phyloP scores from a whole-genome alignment of 202 grass and related monocot species.

The Brachypodium distachyon region DNA sequence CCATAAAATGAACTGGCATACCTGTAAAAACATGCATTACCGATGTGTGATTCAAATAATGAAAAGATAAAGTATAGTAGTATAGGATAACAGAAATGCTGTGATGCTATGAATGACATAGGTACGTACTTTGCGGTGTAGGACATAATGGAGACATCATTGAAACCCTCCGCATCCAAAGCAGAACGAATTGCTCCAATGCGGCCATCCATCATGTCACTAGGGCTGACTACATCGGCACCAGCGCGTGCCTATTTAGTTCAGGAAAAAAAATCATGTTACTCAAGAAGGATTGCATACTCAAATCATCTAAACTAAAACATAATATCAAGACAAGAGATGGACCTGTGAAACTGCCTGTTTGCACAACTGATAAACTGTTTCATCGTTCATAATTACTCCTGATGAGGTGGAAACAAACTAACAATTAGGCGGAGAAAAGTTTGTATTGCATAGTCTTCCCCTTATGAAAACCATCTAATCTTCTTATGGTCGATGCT shows the following conservation, averaged over 20 bases:
- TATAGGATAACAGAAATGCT: not conserved
- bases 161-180: conserved; percentile 88
- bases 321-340: conserved; percentile 13
- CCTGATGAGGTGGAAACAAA: conserved; percentile 39
- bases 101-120: not conserved
- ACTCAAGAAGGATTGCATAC: not conserved
- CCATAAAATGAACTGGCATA: conserved; percentile 99
- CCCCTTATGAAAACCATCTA: not conserved
- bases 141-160: conserved; percentile 98
- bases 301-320: not conserved
- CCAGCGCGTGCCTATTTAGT: conserved; percentile 78
- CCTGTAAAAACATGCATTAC: conserved; percentile 28
- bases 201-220: conserved; percentile 99
- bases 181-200: conserved; percentile 81
- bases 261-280: not conserved
- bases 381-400: conserved; percentile 98
- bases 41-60: not conserved
- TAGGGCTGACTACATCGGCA: conserved; percentile 95
- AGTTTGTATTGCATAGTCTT: not conserved
- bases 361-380: conserved; percentile 94
- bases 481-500: too few relatives aligned
- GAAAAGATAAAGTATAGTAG: not conserved
- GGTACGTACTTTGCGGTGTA: conserved; percentile 86
- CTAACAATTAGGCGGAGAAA: not conserved
- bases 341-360: conserved; percentile 96